phyloP scores from a whole-genome alignment of 129 eudicot species.

The Cynara cardunculus region DNA sequence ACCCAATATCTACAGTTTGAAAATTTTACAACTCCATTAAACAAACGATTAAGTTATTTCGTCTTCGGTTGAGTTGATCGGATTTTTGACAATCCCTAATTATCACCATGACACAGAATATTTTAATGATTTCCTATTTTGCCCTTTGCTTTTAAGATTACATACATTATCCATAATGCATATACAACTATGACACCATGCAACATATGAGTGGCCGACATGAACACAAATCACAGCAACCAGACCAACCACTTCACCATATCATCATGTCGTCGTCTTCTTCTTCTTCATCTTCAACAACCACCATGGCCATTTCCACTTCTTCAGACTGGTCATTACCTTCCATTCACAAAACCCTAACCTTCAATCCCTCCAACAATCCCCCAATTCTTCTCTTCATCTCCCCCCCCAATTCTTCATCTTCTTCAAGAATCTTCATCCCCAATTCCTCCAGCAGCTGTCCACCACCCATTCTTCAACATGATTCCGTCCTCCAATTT shows the following conservation, averaged over 20 bases:
- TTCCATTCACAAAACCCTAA: conserved; percentile 19
- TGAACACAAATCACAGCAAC: conserved; percentile 20
- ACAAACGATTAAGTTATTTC: too few species aligned
- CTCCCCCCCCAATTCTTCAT: conserved; percentile 12
- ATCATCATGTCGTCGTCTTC: conserved; percentile 16
- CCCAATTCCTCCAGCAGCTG: conserved; percentile 31
- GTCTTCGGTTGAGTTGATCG: too few species aligned
- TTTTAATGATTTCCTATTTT: background rate
- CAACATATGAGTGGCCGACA: conserved; percentile 30
- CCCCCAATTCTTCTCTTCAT: conserved; percentile 30
- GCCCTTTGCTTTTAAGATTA: background rate
- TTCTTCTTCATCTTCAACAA: conserved; percentile 24
- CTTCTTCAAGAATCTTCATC: conserved; percentile 28
- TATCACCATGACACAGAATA: too few species aligned
- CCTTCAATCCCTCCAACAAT: conserved; percentile 26
- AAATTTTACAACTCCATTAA: too few species aligned
- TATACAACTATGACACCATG: background rate
- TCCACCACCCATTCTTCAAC: conserved; percentile 44
- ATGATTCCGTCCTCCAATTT: conserved; percentile 27
- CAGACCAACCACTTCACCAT: conserved; percentile 12
- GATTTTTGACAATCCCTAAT: too few species aligned
- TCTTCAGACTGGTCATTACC: conserved; percentile 53
- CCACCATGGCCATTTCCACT: conserved; percentile 51
- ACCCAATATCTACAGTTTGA: too few species aligned
- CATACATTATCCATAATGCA: conserved; percentile 17